Base-by-base conservation (phyloP, 2,329 filamentous ascomycete species). In the Arthroderma sp. region DNA sequence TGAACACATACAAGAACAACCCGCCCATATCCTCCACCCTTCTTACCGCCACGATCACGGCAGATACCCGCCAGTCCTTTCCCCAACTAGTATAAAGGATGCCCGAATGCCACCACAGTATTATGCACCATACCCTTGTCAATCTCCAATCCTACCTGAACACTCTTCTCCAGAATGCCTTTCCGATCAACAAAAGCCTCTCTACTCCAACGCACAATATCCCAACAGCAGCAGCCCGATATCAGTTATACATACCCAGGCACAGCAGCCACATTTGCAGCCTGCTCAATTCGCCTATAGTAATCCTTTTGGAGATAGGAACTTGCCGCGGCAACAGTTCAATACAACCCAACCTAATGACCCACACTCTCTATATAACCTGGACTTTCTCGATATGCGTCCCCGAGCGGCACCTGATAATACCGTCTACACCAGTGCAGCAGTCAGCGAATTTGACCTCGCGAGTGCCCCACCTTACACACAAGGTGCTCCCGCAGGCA, bases 371-470 rank as follows among this genome's bases (percentile, higher is more conserved):
- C 55, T 70, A 44, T 64, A 69, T 10, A 68, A 73, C 41, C 65
- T 77, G 9, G 72, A 76, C 51, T 77, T 77, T 55, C 58, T 77
- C 9, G 69, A 75, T 48, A 67, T 69, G 38, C 69, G 71, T 47
- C 61, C 69, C 7, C 46, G 31, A 4, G 15, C 29, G 22, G 36
- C 29, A 8, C 36, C 40, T 4, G 41, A 43, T 29, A 43, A 37
- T 28, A 28, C 29, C 7, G 34, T 43, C 4, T 43, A 43, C 33
- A 36, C 41, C 8, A 37, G 22, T 15, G 34, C 32, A 10, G 22
- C 33, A 7, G 41, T 22, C 15, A 22, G 15, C 41, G 15, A 29
- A 27, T 27, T 38, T 31, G 7, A 4, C 36, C 10, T 37, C 36
- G 11, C 38, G 15, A 22, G 15, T 22, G 30, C 32, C 4, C 41